Conservation (phyloP, 306 rosid species). For the Cucurbita ficifolia region DNA sequence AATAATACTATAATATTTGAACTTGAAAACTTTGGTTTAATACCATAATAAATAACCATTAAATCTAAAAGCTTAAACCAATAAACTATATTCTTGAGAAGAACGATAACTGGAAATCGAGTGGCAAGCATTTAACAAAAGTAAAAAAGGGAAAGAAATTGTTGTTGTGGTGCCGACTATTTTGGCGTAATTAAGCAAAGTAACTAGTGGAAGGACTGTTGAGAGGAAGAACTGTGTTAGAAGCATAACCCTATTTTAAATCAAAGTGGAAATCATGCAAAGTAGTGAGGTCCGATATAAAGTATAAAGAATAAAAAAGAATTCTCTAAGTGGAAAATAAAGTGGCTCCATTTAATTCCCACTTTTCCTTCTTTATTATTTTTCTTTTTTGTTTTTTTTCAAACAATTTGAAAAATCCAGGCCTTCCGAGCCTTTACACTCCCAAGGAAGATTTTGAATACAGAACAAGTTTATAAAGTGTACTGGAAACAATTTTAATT, state of each 20-base stretch:
- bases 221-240: not conserved
- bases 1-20: not conserved
- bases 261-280: constrained; percentile 6
- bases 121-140: not conserved
- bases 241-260: not conserved
- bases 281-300: not conserved
- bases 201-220: not conserved
- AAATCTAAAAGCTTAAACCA: not conserved
- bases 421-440: not conserved
- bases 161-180: not conserved
- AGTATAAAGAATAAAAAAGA: not conserved
- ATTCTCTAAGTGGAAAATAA: constrained; percentile 1
- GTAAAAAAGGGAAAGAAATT: not conserved
- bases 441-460: not conserved
- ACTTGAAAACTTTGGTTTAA: not conserved
- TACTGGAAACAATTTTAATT: not conserved
- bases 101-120: not conserved
- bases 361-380: not conserved
- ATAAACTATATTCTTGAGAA: not conserved
- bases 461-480: too few relatives aligned
- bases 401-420: not conserved
- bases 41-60: not conserved
- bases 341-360: constrained; percentile 1
- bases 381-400: not conserved
- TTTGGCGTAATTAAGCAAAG: not conserved